A percentile compares a stretch with the other conserved stretches of the same genome.
Evolutionary conservation across 2,329 filamentous ascomycete genomes (phyloP).

Genomic region (Fusarium burgessii): DNA sequence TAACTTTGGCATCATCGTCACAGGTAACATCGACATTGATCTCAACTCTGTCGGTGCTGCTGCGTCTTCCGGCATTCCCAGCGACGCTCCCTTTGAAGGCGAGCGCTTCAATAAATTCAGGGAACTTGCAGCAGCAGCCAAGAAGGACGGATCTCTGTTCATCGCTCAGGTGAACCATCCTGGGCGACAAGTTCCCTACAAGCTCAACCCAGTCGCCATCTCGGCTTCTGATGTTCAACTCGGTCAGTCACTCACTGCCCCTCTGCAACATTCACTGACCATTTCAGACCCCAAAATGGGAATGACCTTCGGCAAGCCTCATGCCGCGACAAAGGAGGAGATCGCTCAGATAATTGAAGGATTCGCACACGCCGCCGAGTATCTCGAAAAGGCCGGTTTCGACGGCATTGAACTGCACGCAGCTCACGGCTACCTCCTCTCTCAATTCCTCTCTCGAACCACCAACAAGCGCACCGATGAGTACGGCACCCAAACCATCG

Average conservation of each 20-base stretch:
- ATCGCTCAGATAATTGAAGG: conserved; percentile 69
- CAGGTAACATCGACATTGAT: conserved; percentile 74
- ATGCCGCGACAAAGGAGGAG: conserved; percentile 65
- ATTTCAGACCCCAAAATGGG: conserved; percentile 41
- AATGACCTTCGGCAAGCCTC: conserved; percentile 60
- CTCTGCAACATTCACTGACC: not conserved
- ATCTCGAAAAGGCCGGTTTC: conserved; percentile 71
- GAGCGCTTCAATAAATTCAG: conserved; percentile 72
- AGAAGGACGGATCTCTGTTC: conserved; percentile 70
- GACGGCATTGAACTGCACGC: conserved; percentile 65
- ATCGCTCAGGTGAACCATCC: conserved; percentile 67
- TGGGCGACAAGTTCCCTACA: conserved; percentile 58
- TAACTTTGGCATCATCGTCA: conserved; percentile 66
- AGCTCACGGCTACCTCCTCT: conserved; percentile 66
- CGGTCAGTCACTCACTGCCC: not conserved
- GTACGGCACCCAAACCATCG: conserved; percentile 58
- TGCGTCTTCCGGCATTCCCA: conserved; percentile 70
- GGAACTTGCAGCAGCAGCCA: conserved; percentile 65
- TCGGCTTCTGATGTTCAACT: conserved; percentile 57
- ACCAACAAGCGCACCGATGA: conserved; percentile 65
- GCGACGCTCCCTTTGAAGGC: conserved; percentile 62
- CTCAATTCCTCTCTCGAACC: conserved; percentile 62
- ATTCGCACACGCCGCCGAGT: conserved; percentile 73
- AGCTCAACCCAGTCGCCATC: conserved; percentile 53
- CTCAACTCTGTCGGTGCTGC: conserved; percentile 66